Base-by-base conservation (phyloP, 2,329 filamentous ascomycete genomes). In the Plectosphaerella plurivora region DNA sequence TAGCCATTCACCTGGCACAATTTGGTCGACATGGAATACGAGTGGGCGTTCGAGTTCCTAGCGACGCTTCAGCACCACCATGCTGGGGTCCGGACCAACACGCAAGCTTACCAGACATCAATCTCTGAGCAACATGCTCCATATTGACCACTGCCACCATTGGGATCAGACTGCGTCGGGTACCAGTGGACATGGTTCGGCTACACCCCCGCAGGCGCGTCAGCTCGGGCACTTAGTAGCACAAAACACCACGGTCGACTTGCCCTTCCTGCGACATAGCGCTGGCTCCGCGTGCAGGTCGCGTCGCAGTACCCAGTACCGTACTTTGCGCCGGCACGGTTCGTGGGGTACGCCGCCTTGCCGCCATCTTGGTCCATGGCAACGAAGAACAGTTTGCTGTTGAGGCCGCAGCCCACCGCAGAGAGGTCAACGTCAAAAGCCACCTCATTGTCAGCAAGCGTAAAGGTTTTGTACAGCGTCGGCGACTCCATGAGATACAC, bases 401-500 rank as follows among this genome's bases (percentile, higher is more conserved):
- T 87, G 55, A 88, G 66, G 50, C 86, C 85, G 60, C 86, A 88
- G 35, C 61, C 77, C 24, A 87, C 72, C 52, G 77, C 76, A 25
- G 82, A 85, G 28, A 86, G 75, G 61, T 88, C 84, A 15, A 87
- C 82, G 52, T 86, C 83, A 53, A 88, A 86, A 36, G 80, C 79
- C 61, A 88, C 80, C 65, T 88, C 84, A 61, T 82, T 74, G 67
- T 79, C 79, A 54, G 79, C 70, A 50, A 86, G 71, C 52, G 81
- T 74, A 68, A 87, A 81, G 60, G 79, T 75, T 68, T 85, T 68
- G 63, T 87, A 87, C 53, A 74, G 76, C 54, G 69, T 70, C 42
- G 77, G 73, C 49, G 73, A 69, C 55, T 75, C 73, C 69, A 87
- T 74, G 51, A 87, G 72, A 63, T 84, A 87, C 45, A 84, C 65